Conservation (phyloP, 2,329 filamentous ascomycete genomes). For the Bipolaris zeicola region DNA sequence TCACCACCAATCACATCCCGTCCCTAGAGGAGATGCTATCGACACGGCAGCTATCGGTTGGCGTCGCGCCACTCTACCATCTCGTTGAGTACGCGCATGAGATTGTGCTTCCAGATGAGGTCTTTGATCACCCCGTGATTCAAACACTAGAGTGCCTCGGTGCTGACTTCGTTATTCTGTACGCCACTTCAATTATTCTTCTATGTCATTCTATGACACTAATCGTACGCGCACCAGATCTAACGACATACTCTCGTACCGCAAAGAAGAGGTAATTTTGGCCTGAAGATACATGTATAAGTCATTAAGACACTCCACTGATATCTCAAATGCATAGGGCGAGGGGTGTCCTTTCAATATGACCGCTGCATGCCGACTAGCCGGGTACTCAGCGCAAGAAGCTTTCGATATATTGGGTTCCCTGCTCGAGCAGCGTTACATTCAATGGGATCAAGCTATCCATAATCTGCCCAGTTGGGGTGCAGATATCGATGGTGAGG, state of each 20-base stretch:
- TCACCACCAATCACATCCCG: not conserved
- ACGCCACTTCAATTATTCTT: not conserved
- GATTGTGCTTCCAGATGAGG: constrained; percentile 1
- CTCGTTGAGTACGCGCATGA: not conserved
- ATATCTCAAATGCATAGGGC: not conserved
- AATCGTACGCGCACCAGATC: not conserved
- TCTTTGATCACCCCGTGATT: not conserved
- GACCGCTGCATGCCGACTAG: not conserved
- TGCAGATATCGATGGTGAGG: not conserved
- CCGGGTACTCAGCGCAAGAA: not conserved
- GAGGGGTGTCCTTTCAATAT: not conserved
- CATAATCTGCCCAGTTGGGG: not conserved
- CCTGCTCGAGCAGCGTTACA: constrained; percentile 1
- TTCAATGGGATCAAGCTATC: not conserved
- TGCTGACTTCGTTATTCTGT: not conserved
- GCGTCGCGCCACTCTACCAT: not conserved
- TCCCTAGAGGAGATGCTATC: not conserved
- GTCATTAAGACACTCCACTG: not conserved
- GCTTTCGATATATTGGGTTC: not conserved
- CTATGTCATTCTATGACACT: not conserved
- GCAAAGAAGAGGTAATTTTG: not conserved
- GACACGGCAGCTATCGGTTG: not conserved
- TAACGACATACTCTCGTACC: constrained; percentile 1
- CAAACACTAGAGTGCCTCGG: not conserved
- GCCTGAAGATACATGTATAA: not conserved